A percentile compares a stretch with the other conserved stretches of the same genome.
These are phyloP conservation scores for Amaranthus tricolor DNA, from an alignment of 179 eudicot genomes.

Conservation along the genomic window DNA sequence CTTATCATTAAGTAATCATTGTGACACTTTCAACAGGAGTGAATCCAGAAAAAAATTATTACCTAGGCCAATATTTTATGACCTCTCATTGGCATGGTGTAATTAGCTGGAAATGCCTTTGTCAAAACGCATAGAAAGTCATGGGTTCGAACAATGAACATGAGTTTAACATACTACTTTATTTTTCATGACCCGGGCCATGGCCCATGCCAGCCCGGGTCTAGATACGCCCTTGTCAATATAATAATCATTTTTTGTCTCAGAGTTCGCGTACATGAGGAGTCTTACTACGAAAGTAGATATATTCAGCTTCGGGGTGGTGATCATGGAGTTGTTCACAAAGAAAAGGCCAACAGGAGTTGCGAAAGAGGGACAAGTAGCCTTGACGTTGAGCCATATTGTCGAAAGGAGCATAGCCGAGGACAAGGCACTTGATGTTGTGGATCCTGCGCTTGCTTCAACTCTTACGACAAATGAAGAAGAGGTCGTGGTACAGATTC, in stretches of 20 bases:
- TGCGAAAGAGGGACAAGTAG: constrained; percentile 43
- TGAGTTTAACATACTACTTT: no score
- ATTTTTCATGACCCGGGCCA: no score
- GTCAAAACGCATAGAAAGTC: no score
- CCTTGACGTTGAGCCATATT: constrained; percentile 62
- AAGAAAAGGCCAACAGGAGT: constrained; percentile 66
- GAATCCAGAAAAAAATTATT: no score
- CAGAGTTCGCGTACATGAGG: constrained; percentile 91
- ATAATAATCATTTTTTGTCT: not conserved
- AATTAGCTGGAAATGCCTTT: no score
- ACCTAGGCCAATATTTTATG: no score
- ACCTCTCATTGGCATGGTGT: no score
- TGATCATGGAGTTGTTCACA: constrained; percentile 72
- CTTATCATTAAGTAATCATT: not conserved
- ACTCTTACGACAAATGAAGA: constrained; percentile 39
- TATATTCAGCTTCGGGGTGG: constrained; percentile 80
- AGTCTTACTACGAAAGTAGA: constrained; percentile 78
- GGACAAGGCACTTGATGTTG: constrained; percentile 31
- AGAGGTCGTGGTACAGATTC: constrained; percentile 45
- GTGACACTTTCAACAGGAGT: no score
- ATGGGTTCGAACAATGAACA: no score
- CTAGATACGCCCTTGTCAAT: no score
- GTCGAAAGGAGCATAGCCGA: constrained; percentile 45
- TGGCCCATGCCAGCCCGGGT: no score
- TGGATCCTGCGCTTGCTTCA: constrained; percentile 54